Conservation (phyloP, 495 filamentous ascomycete species). For the Daldinia bambusicola region DNA sequence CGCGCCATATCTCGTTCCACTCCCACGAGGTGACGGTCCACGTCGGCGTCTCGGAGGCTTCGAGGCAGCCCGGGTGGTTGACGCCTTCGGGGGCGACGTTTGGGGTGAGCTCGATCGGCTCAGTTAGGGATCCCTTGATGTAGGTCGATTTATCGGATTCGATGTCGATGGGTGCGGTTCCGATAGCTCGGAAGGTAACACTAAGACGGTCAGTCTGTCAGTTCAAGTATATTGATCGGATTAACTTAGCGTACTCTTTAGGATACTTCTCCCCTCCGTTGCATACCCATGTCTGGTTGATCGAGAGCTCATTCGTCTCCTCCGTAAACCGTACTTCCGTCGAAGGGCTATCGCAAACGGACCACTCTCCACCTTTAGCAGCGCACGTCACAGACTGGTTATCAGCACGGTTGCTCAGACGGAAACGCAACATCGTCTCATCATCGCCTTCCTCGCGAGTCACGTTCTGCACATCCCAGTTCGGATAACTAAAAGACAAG, state of each 20-base stretch:
- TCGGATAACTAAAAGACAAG: constrained; percentile 37
- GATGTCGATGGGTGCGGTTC: constrained; percentile 12
- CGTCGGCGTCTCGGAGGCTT: constrained; percentile 26
- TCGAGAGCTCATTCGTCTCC: constrained; percentile 16
- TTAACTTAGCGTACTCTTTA: constrained; percentile 12
- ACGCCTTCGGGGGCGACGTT: constrained; percentile 41
- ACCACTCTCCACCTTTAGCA: constrained; percentile 23
- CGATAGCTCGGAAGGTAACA: constrained; percentile 33
- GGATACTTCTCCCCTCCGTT: constrained; percentile 27
- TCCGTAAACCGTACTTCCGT: constrained; percentile 23
- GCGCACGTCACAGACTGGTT: constrained; percentile 26
- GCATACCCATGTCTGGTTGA: constrained; percentile 39
- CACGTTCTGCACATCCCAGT: constrained; percentile 38
- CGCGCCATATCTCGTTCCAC: constrained; percentile 37
- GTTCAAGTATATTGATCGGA: not conserved
- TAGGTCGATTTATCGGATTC: constrained; percentile 12
- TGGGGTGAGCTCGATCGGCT: constrained; percentile 39
- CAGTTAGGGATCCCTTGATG: constrained; percentile 32
- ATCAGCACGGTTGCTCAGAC: constrained; percentile 31
- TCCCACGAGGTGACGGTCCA: constrained; percentile 36
- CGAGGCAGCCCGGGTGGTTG: constrained; percentile 36
- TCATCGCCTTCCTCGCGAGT: not conserved
- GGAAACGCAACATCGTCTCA: constrained; percentile 18
- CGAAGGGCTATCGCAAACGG: constrained; percentile 18
- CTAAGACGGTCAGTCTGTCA: constrained; percentile 15